A percentile compares a stretch with the other conserved stretches of the same genome.
Evolutionary conservation across 225 moss, liverwort and hornwort species (phyloP).

Genomic region (Physcomitrellopsis africana): DNA sequence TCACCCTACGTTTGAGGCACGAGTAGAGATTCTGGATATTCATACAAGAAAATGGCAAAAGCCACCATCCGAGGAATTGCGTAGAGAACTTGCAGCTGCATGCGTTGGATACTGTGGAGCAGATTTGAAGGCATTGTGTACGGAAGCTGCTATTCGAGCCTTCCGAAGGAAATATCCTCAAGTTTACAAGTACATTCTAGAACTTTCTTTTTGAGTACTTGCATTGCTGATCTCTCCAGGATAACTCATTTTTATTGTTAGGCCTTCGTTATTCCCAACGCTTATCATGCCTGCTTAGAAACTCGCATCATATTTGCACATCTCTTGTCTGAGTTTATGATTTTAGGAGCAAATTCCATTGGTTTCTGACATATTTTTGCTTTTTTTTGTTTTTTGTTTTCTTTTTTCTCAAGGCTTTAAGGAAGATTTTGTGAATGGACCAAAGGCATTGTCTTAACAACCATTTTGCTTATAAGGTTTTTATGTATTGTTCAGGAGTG

Average conservation of each 20-base stretch:
- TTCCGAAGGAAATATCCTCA: constrained; percentile 79
- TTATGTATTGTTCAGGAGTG: constrained; percentile 55
- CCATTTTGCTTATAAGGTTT: neutral
- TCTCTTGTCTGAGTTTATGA: neutral
- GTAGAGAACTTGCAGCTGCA: constrained; percentile 72
- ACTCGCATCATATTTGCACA: too few species aligned
- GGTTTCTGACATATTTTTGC: neutral
- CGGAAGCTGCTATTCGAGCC: constrained; percentile 79
- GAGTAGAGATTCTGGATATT: constrained; percentile 82
- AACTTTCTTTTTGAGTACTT: neutral
- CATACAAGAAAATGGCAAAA: constrained; percentile 79
- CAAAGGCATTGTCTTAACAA: neutral
- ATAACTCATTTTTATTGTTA: neutral
- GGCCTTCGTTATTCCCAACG: neutral
- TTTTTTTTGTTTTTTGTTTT: neutral
- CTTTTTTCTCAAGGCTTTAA: neutral
- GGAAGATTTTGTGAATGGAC: neutral
- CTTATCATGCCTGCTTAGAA: neutral
- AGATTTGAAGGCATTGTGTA: constrained; percentile 80
- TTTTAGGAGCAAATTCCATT: neutral
- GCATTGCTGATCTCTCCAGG: neutral
- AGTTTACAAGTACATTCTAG: constrained; percentile 50
- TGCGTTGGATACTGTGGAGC: constrained; percentile 85
- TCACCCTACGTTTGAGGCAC: constrained; percentile 73
- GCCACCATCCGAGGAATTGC: constrained; percentile 71